Base-by-base conservation (phyloP, 2,329 filamentous ascomycete genomes). In the Alternaria novae-zelandiae region DNA sequence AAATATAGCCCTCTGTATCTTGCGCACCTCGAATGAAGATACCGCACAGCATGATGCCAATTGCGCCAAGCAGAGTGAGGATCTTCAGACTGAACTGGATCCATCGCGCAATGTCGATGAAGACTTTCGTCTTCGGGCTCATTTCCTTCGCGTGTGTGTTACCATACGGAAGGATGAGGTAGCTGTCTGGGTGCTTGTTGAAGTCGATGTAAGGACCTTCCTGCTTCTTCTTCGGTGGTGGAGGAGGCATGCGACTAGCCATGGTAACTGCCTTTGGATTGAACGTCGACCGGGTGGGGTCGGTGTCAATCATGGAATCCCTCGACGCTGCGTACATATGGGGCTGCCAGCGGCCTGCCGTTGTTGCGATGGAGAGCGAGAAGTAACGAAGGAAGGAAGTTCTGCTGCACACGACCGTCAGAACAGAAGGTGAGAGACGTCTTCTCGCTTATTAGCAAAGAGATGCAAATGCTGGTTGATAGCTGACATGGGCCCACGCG, bases 211-310 rank as follows among this genome's bases (percentile, higher is more conserved):
- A 82, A 12, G 93, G 94, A 0, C 93, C 94, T 57, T 91, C 85
- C 47, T 85, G 86, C 84, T 91, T 90, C 45, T 87, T 85, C 74
- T 86, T 89, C 25, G 82, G 84, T 44, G 79, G 77, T 17, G 87
- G 83, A 57, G 88, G 87, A 12, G 88, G 86, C 74, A 88, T 83
- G 84, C 88, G 92, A 81, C 91, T 95, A 66, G 92, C 91, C 76
- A 93, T 87, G 21, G 93, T 94, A 53, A 94, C 87, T 63, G 92
- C 91, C 79, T 94, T 96, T 53, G 95, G 94, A 74, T 97, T 94
- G 80, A 96, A 97, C n/a, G 82, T 74, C 74, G 83, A 78, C 79
- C 76, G 77, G 15, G 55, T 54, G 23, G 60, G 60, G 82, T 77
- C 82, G 86, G 84, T 70, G 78, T 81, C 54, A 78, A 80, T 86